Evolutionary conservation across 2,329 filamentous ascomycete species (phyloP), one percentile per base, ranked within the genome.

Genomic region (Pseudogymnoascus sp.): DNA sequence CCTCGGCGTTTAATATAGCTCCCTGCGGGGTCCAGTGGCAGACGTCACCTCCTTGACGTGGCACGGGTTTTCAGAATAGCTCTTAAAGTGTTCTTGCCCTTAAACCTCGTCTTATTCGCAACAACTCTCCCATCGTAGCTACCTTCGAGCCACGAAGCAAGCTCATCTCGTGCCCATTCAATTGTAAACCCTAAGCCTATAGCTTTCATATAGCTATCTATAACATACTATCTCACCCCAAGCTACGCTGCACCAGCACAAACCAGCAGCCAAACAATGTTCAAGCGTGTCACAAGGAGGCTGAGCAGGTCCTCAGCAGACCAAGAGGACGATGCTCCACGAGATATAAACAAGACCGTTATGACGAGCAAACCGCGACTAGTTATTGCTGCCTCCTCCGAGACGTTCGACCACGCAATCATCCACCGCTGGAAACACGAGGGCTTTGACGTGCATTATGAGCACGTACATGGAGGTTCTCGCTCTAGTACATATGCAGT

Each of bases 391-490:
- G 77, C 78, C 25, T 80, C 82, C 65, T 78, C 78, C 11, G 75
- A 78, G n/a, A 78, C 81, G 23, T 87, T 86, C 68, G 83, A 86
- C 69, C 70, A 76, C 16, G 76, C 80, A 44, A 81, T 78, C 0
- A 71, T 83, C 63, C 75, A 78, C 50, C 78, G 80, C 62, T 87
- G 84, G 82, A 74, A 76, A 31, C 79, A 83, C 40, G 85, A 88
- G 70, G 85, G 84, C 1, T 88, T 86, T 69, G 75, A 79, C 16
- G 78, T 84, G 2, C 74, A 77, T 25, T 87, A 87, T 69, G 59
- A 62, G 56, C 59, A 60, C 5, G 62, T 63, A 5, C 23, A 42
- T 50, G 62, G 59, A 37, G 59, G 21, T 10, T 31, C 59, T 18
- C 42, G 59, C 37, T 62, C 62, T 7, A 44, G 56, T 7, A 63